These are phyloP conservation scores for Trypanosoma lewisi DNA, from an alignment of 208 protist genomes.

Conservation along the genomic window DNA sequence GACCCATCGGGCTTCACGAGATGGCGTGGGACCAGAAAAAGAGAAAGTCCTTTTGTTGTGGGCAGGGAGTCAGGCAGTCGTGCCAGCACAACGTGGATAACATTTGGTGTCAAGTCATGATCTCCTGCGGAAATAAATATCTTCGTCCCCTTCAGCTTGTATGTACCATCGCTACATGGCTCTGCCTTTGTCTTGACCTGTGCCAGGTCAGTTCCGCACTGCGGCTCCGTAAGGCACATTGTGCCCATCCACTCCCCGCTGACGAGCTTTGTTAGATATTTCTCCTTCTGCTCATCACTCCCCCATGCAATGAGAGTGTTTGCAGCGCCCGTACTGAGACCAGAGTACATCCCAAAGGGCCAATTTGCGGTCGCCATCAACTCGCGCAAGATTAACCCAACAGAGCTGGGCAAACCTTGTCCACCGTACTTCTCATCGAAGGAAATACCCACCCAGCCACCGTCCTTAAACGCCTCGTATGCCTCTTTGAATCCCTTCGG, in stretches of 20 bases:
- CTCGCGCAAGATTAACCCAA: constrained; percentile 63
- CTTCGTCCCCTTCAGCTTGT: constrained; percentile 86
- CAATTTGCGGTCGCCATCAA: constrained; percentile 82
- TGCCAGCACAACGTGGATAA: constrained; percentile 85
- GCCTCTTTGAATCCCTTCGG: constrained; percentile 88
- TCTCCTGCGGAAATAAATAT: constrained; percentile 92
- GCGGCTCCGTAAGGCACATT: constrained; percentile 91
- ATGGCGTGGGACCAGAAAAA: constrained; percentile 89
- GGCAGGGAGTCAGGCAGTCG: constrained; percentile 57
- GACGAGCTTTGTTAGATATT: constrained; percentile 75
- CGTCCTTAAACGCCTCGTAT: constrained; percentile 70
- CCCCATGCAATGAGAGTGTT: constrained; percentile 65
- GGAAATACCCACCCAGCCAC: constrained; percentile 75
- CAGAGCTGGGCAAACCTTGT: constrained; percentile 70
- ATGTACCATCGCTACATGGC: constrained; percentile 65
- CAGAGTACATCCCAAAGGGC: constrained; percentile 85
- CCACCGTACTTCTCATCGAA: constrained; percentile 81
- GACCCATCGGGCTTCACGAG: constrained; percentile 64
- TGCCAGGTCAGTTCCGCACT: constrained; percentile 81
- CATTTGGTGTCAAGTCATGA: constrained; percentile 86
- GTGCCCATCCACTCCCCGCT: constrained; percentile 79
- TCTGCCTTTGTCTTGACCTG: constrained; percentile 84
- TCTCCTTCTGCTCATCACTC: constrained; percentile 75
- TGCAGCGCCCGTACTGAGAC: constrained; percentile 59
- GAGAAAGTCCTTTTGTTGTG: constrained; percentile 85